phyloP scores from a whole-genome alignment of 129 eudicot species.

The Oenanthe sinensis region DNA sequence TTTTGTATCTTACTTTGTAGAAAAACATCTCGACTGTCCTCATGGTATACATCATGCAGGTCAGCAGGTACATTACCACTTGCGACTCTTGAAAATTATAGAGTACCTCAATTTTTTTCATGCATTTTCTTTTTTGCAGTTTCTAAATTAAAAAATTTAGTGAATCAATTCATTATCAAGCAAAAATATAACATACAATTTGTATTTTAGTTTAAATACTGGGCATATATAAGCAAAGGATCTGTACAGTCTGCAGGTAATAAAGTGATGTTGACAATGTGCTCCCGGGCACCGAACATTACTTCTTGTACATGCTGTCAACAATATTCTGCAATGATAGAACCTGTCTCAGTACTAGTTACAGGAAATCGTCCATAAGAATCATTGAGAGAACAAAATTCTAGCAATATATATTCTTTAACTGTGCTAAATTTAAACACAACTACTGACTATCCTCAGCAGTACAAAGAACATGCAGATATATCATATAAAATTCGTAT shows the following conservation, averaged over 20 bases:
- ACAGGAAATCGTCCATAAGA: neutral
- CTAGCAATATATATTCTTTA: neutral
- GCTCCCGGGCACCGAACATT: constrained; percentile 8
- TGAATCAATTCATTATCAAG: neutral
- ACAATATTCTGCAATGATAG: constrained; percentile 29
- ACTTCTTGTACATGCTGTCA: constrained; percentile 42
- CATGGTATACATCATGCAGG: neutral
- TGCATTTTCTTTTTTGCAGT: neutral
- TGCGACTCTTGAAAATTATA: neutral
- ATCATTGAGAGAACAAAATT: neutral
- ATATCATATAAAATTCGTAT: neutral
- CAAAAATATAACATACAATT: neutral
- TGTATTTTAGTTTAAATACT: neutral
- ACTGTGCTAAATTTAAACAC: neutral
- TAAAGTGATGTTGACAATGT: neutral
- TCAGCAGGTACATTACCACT: neutral
- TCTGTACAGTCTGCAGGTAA: neutral
- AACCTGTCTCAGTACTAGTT: neutral
- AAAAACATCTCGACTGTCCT: neutral
- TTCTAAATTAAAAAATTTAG: neutral
- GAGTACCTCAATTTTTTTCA: neutral
- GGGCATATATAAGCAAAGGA: neutral
- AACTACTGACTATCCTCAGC: neutral
- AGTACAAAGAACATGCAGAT: neutral
- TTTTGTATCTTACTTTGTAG: no score